These are phyloP conservation scores for Polytrichum commune DNA, from an alignment of 225 moss, liverwort and hornwort genomes.

Conservation along the genomic window DNA sequence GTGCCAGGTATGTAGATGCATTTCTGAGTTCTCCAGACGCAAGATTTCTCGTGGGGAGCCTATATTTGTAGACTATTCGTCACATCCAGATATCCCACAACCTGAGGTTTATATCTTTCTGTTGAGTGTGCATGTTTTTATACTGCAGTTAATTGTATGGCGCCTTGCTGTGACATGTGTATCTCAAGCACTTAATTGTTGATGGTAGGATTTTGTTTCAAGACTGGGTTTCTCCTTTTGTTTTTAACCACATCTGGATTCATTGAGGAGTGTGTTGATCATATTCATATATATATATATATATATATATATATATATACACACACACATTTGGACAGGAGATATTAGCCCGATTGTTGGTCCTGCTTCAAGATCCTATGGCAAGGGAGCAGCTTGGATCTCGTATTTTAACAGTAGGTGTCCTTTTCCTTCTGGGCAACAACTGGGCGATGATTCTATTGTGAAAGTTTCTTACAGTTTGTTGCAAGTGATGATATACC, in stretches of 20 bases:
- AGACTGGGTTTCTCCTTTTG: no score
- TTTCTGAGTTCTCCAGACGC: constrained; percentile 54
- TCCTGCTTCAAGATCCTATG: constrained; percentile 62
- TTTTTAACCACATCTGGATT: no score
- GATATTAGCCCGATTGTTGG: constrained; percentile 53
- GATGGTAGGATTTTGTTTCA: no score
- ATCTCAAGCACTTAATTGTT: no score
- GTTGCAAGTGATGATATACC: neutral
- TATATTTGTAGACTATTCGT: constrained; percentile 54
- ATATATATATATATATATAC: no score
- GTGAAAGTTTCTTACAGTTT: neutral
- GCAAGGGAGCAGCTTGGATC: constrained; percentile 86
- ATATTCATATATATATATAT: no score
- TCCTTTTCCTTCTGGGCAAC: neutral
- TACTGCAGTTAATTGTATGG: no score
- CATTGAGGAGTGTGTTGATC: no score
- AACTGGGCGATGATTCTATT: neutral
- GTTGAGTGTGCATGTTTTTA: no score
- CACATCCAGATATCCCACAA: constrained; percentile 52
- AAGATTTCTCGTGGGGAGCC: constrained; percentile 42
- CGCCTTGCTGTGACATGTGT: no score
- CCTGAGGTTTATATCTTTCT: constrained; percentile 37
- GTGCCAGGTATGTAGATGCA: constrained; percentile 58
- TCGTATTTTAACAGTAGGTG: constrained; percentile 85
- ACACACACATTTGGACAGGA: constrained; percentile 27